A percentile compares a stretch with the other conserved stretches of the same genome.
Evolutionary conservation across 1,284 basidiomycete genomes (phyloP).

Genomic region (Hemileia vastatrix): DNA sequence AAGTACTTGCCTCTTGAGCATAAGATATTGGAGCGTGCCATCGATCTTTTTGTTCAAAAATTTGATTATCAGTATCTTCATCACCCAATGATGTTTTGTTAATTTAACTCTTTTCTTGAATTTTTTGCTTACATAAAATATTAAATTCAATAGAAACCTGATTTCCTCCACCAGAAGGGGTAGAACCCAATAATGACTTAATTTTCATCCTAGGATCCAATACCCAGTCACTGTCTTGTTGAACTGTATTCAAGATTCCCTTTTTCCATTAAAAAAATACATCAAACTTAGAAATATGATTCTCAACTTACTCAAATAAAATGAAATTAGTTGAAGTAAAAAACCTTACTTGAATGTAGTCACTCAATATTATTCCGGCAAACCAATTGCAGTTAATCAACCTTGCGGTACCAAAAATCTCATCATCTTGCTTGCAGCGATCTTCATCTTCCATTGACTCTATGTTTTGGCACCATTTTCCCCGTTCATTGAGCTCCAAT

Average conservation of each 20-base stretch:
- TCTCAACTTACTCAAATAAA: too few relatives aligned
- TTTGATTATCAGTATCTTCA: too few relatives aligned
- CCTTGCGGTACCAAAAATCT: slow-evolving; percentile 64
- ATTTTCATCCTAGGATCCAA: slow-evolving; percentile 16
- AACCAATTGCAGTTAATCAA: slow-evolving; percentile 65
- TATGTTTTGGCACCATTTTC: slow-evolving; percentile 5
- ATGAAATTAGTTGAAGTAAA: too few relatives aligned
- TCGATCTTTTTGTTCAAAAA: slow-evolving; percentile 5
- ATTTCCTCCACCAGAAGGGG: slow-evolving; percentile 18
- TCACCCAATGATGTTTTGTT: too few relatives aligned
- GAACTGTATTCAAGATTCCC: slow-evolving; percentile 18
- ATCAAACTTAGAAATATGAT: too few relatives aligned
- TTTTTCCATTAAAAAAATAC: background rate
- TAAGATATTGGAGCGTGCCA: slow-evolving; percentile 19
- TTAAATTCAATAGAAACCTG: slow-evolving; percentile 21
- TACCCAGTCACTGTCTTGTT: slow-evolving; percentile 19
- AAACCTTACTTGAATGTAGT: slow-evolving; percentile 10
- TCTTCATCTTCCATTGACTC: slow-evolving; percentile 46
- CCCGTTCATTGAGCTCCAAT: slow-evolving; percentile 13
- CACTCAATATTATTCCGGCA: slow-evolving; percentile 31
- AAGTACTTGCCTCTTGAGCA: slow-evolving; percentile 11
- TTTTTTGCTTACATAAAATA: slow-evolving; percentile 8
- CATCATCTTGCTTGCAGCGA: slow-evolving; percentile 49
- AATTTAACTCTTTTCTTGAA: too few relatives aligned
- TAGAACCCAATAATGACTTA: slow-evolving; percentile 13